Percentiles rank a stretch among this genome's conserved stretches.
These are phyloP conservation scores for Didymella arachidicola DNA, from an alignment of 2,329 filamentous ascomycete genomes.

Conservation along the genomic window DNA sequence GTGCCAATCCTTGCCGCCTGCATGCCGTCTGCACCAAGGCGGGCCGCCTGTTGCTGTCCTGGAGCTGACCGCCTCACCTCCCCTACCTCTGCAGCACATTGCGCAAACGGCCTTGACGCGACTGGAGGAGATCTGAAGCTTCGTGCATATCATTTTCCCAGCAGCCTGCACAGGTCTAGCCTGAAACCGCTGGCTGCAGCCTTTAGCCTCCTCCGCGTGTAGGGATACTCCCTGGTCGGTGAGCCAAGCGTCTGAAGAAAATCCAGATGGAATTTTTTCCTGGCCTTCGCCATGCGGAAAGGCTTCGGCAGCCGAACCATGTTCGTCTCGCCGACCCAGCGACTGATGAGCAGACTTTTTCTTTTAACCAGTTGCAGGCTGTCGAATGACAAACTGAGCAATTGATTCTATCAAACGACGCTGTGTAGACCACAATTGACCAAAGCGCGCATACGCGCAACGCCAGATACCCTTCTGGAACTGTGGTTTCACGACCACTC, in stretches of 20 bases:
- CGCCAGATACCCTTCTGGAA: slow-evolving; percentile 28
- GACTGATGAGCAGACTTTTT: slow-evolving; percentile 15
- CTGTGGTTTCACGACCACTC: slow-evolving; percentile 39
- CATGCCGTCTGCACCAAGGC: slow-evolving; percentile 22
- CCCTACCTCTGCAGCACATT: slow-evolving; percentile 26
- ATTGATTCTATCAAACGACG: neutral
- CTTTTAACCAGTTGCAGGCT: slow-evolving; percentile 4
- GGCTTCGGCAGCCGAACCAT: slow-evolving; percentile 2
- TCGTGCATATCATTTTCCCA: slow-evolving; percentile 45
- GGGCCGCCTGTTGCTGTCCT: slow-evolving; percentile 29
- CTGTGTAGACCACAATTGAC: neutral
- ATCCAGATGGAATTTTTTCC: slow-evolving; percentile 11
- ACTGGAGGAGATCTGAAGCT: slow-evolving; percentile 40
- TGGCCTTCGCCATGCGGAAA: neutral
- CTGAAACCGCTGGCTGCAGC: slow-evolving; percentile 29
- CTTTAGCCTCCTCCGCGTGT: slow-evolving; percentile 43
- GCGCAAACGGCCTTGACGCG: slow-evolving; percentile 29
- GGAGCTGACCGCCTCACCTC: slow-evolving; percentile 43
- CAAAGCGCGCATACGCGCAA: slow-evolving; percentile 18
- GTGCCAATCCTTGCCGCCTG: slow-evolving; percentile 25
- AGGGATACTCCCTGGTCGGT: slow-evolving; percentile 38
- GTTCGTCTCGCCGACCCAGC: slow-evolving; percentile 11
- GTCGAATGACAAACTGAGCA: neutral
- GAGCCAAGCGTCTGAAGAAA: slow-evolving; percentile 23
- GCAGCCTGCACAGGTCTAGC: slow-evolving; percentile 33